Conservation (phyloP, 345 rosid species). For the Laguncularia racemosa region DNA sequence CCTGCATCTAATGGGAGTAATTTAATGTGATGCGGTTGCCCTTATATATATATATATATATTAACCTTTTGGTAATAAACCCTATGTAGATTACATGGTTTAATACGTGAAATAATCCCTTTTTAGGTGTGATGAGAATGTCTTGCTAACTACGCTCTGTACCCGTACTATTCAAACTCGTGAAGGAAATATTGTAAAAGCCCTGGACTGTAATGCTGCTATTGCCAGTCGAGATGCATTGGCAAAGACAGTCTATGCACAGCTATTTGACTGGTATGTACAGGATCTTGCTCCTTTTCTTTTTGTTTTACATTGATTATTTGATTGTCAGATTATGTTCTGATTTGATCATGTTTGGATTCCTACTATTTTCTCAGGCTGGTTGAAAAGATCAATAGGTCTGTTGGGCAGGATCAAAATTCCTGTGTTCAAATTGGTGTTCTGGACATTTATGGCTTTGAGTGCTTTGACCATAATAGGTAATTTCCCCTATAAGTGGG, state of each 20-base stretch:
- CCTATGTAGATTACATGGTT: background rate
- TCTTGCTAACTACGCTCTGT: slow-evolving; percentile 68
- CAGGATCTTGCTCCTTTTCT: slow-evolving; percentile 6
- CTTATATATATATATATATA: no score
- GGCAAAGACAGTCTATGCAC: slow-evolving; percentile 91
- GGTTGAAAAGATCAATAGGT: slow-evolving; percentile 83
- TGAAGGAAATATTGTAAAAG: slow-evolving; percentile 87
- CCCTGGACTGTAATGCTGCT: slow-evolving; percentile 91
- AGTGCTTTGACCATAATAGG: slow-evolving; percentile 91
- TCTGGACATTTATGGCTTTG: slow-evolving; percentile 97
- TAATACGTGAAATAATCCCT: background rate
- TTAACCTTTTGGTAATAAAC: no score
- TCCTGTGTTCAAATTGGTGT: slow-evolving; percentile 81
- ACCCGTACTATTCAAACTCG: slow-evolving; percentile 94
- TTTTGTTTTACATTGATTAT: slow-evolving; percentile 1
- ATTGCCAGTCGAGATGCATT: slow-evolving; percentile 91
- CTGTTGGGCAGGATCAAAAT: slow-evolving; percentile 85
- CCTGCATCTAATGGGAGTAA: no score
- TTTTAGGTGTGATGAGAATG: slow-evolving; percentile 76
- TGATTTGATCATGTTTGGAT: slow-evolving; percentile 3
- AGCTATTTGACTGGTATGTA: slow-evolving; percentile 85
- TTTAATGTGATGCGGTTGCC: no score
- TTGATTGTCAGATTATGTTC: slow-evolving; percentile 1
- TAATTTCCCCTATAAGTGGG: slow-evolving; percentile 10
- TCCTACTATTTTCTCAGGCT: slow-evolving; percentile 47